Conservation (phyloP, 495 filamentous ascomycete species). For the Penicillium dipodomyicola region DNA sequence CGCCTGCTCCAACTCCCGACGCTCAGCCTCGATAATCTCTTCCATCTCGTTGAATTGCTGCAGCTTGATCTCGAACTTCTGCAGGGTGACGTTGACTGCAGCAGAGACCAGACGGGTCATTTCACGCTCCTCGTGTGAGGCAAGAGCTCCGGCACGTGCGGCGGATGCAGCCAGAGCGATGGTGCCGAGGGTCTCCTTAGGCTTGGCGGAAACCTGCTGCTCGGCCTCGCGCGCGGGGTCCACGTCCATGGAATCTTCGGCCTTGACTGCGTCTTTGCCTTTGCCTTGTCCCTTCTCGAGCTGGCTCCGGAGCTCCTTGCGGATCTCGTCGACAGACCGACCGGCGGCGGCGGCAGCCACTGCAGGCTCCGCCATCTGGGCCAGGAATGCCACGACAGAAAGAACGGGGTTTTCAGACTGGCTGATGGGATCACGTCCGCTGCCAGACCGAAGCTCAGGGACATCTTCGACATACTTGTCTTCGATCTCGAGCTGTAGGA, state of each 20-base stretch:
- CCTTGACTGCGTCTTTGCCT: slow-evolving; percentile 58
- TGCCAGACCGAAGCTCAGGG: slow-evolving; percentile 59
- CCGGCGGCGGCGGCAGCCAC: slow-evolving; percentile 87
- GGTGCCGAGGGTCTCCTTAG: slow-evolving; percentile 59
- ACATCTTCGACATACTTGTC: slow-evolving; percentile 84
- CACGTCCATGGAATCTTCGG: slow-evolving; percentile 68
- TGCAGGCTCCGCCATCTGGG: slow-evolving; percentile 79
- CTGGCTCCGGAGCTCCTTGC: slow-evolving; percentile 66
- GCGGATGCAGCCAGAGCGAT: slow-evolving; percentile 82
- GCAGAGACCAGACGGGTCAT: slow-evolving; percentile 89
- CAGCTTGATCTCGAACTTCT: slow-evolving; percentile 80
- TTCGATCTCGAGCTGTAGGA: slow-evolving; percentile 87
- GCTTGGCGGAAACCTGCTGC: slow-evolving; percentile 26
- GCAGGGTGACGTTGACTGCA: slow-evolving; percentile 76
- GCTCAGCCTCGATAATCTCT: slow-evolving; percentile 82
- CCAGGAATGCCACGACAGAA: slow-evolving; percentile 90
- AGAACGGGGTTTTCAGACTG: slow-evolving; percentile 93
- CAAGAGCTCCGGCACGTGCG: slow-evolving; percentile 79
- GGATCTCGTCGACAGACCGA: slow-evolving; percentile 79
- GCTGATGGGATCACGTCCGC: slow-evolving; percentile 79
- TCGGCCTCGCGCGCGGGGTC: slow-evolving; percentile 42
- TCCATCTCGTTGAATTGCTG: slow-evolving; percentile 97
- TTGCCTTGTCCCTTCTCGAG: slow-evolving; percentile 62
- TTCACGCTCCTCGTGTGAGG: slow-evolving; percentile 93
- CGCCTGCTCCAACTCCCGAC: slow-evolving; percentile 84